Conservation (phyloP, 768 basidiomycete genomes). For the Panaeolus papilionaceus region DNA sequence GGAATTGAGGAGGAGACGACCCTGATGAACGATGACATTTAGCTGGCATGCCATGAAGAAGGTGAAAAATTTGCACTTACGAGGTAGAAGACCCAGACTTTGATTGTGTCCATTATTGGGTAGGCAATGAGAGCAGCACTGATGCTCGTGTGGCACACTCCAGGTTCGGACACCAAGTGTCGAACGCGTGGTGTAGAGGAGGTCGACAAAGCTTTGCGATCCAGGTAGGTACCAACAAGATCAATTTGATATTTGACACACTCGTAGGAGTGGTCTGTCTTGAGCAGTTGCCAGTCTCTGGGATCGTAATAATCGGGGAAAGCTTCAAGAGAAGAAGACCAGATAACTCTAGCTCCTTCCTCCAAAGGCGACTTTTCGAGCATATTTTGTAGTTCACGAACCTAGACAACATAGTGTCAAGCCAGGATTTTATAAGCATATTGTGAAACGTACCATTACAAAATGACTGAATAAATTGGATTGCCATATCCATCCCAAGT, state of each 20-base stretch:
- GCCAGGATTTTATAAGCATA: background rate
- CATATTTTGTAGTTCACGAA: conserved; percentile 61
- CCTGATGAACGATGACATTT: conserved; percentile 46
- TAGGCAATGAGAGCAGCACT: conserved; percentile 49
- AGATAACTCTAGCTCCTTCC: conserved; percentile 65
- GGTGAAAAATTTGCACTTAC: conserved; percentile 45
- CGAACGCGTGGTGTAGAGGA: conserved; percentile 40
- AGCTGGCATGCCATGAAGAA: conserved; percentile 7
- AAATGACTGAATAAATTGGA: conserved; percentile 87
- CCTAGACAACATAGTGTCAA: conserved; percentile 45
- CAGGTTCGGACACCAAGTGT: conserved; percentile 74
- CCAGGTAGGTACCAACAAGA: conserved; percentile 62
- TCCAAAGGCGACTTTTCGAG: conserved; percentile 51
- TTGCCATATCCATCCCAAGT: conserved; percentile 84
- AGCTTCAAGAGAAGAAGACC: conserved; percentile 80
- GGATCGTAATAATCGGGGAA: conserved; percentile 58
- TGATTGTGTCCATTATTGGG: conserved; percentile 51
- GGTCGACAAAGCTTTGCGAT: conserved; percentile 45
- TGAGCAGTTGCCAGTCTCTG: conserved; percentile 75
- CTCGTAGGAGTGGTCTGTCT: conserved; percentile 70
- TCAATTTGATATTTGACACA: conserved; percentile 81
- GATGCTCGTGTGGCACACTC: conserved; percentile 72
- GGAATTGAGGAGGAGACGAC: conserved; percentile 66
- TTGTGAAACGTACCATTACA: conserved; percentile 59
- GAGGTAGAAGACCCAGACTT: conserved; percentile 65